phyloP scores from a whole-genome alignment of 306 rosid species.

The Ochetophila trinervis region DNA sequence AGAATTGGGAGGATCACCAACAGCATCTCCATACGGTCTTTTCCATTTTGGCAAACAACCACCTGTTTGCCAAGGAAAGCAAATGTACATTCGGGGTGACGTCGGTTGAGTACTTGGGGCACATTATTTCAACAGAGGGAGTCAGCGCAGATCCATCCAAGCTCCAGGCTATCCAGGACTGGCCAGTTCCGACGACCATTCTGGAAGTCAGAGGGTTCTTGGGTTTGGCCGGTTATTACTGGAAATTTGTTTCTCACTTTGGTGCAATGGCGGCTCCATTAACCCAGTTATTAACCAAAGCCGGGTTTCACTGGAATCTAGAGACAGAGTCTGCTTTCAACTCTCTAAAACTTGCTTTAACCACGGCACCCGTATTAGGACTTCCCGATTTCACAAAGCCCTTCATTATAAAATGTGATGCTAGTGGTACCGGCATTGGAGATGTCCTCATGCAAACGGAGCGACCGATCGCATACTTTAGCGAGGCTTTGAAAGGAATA shows the following conservation, averaged over 20 bases:
- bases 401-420: background rate
- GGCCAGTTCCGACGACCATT: background rate
- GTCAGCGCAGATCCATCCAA: background rate
- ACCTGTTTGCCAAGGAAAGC: background rate
- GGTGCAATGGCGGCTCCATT: background rate
- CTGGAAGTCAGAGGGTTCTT: background rate
- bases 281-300: background rate
- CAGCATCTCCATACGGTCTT: background rate
- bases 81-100: background rate
- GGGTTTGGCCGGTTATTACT: background rate
- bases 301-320: background rate
- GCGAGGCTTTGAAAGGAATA: background rate
- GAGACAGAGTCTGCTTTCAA: background rate
- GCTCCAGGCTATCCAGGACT: background rate
- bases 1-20: fast-evolving
- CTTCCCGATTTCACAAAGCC: background rate
- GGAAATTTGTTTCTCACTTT: too few species aligned
- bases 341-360: background rate
- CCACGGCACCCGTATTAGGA: background rate
- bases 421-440: background rate
- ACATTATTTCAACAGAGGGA: background rate
- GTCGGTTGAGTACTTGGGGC: background rate
- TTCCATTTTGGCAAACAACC: fast-evolving
- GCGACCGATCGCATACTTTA: background rate
- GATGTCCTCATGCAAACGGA: background rate